Percentiles rank a stretch among this genome's conserved stretches.
Conservation (phyloP, 2,329 filamentous ascomycete species). For the Pleoardoris graminearum region DNA sequence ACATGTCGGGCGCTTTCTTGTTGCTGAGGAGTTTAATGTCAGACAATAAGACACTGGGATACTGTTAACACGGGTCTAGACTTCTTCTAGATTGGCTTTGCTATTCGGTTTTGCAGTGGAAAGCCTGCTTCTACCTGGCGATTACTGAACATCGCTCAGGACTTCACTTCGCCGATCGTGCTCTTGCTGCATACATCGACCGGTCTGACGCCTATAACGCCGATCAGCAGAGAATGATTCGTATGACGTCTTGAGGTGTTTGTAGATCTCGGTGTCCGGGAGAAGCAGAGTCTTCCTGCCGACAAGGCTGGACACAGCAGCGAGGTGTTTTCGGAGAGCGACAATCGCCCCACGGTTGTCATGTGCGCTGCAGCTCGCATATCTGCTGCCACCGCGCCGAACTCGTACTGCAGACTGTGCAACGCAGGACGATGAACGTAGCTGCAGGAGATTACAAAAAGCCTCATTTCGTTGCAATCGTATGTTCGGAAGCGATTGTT, state of each 20-base stretch:
- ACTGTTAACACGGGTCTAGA: background rate
- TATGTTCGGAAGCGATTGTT: background rate
- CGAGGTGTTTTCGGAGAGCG: background rate
- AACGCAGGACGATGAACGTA: slow-evolving; percentile 4
- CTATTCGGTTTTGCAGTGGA: background rate
- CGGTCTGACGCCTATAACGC: background rate
- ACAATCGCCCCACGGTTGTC: background rate
- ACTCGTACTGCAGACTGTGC: background rate
- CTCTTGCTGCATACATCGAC: background rate
- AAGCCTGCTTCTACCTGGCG: background rate
- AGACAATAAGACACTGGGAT: background rate
- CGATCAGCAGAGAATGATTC: background rate
- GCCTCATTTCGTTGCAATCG: background rate
- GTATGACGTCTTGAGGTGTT: background rate
- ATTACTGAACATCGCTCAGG: background rate
- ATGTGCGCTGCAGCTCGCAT: slow-evolving; percentile 3
- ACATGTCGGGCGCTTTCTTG: background rate
- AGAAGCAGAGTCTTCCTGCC: background rate
- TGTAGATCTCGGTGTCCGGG: background rate
- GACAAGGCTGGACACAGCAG: background rate
- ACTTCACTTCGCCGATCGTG: background rate
- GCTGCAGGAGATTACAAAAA: slow-evolving; percentile 4
- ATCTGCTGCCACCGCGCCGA: background rate
- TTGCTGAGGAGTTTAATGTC: background rate
- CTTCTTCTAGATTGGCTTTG: background rate